Evolutionary conservation across 2,329 filamentous ascomycete genomes (phyloP).

Genomic region (Fusarium sterilihyphosum): DNA sequence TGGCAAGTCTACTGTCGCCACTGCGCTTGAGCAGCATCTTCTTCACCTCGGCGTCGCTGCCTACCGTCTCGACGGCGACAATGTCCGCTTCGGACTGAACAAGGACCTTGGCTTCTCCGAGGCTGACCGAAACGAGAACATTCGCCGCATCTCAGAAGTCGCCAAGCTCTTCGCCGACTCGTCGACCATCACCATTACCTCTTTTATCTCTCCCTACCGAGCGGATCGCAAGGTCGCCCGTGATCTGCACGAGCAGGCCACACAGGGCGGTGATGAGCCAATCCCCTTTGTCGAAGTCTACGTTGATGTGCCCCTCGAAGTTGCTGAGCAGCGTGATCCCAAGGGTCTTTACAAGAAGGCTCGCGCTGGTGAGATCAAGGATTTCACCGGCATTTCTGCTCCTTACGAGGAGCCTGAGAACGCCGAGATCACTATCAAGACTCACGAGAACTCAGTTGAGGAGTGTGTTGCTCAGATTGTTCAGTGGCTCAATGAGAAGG

Average conservation of each 20-base stretch:
- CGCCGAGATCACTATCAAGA: slow-evolving; percentile 88
- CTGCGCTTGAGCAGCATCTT: slow-evolving; percentile 95
- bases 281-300: slow-evolving; percentile 94
- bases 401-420: slow-evolving; percentile 91
- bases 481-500: slow-evolving; percentile 78
- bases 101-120: slow-evolving; percentile 97
- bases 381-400: slow-evolving; percentile 95
- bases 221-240: slow-evolving; percentile 87
- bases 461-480: slow-evolving; percentile 89
- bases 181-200: slow-evolving; percentile 87
- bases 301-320: slow-evolving; percentile 89
- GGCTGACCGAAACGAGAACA: slow-evolving; percentile 96
- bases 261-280: slow-evolving; percentile 67
- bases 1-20: slow-evolving; percentile 96
- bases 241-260: slow-evolving; percentile 73
- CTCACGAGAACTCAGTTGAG: slow-evolving; percentile 83
- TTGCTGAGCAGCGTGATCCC: slow-evolving; percentile 93
- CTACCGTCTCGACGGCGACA: slow-evolving; percentile 97
- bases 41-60: slow-evolving; percentile 84
- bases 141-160: slow-evolving; percentile 94
- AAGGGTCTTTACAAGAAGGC: slow-evolving; percentile 99
- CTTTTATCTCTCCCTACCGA: slow-evolving; percentile 95
- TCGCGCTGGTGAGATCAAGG: slow-evolving; percentile 90
- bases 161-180: slow-evolving; percentile 96
- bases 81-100: slow-evolving; percentile 97